phyloP scores from a whole-genome alignment of 768 basidiomycete genomes.

The Phylloporus rhodoxanthus region DNA sequence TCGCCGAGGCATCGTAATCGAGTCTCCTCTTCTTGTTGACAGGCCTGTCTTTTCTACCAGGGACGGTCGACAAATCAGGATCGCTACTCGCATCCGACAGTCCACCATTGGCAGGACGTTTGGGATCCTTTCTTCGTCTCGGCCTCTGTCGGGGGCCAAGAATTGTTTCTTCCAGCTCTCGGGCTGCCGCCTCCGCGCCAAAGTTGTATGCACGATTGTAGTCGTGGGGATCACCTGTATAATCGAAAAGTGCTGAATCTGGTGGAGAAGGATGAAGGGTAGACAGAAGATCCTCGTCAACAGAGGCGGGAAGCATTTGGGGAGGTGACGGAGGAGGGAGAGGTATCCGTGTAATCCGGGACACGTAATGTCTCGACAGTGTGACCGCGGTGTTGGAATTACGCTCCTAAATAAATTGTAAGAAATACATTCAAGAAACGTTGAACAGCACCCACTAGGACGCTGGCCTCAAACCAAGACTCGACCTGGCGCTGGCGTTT shows the following conservation, averaged over 20 bases:
- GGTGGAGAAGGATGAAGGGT: conserved; percentile 32
- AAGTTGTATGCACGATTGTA: conserved; percentile 20
- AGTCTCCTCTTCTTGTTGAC: conserved; percentile 60
- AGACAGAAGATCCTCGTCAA: conserved; percentile 34
- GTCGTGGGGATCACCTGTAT: conserved; percentile 20
- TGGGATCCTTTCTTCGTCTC: conserved; percentile 46
- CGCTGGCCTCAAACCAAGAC: conserved; percentile 64
- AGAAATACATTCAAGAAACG: neutral
- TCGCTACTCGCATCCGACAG: conserved; percentile 59
- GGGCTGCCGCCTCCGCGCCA: conserved; percentile 51
- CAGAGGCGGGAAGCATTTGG: conserved; percentile 23
- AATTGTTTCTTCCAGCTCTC: conserved; percentile 51
- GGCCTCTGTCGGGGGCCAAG: conserved; percentile 34
- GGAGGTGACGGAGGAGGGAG: conserved; percentile 37
- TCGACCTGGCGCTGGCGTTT: conserved; percentile 69
- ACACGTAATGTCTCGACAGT: conserved; percentile 32
- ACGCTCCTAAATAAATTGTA: conserved; percentile 49
- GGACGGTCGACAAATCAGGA: conserved; percentile 36
- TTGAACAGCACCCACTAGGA: conserved; percentile 42
- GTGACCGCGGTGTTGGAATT: conserved; percentile 54
- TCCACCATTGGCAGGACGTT: conserved; percentile 44
- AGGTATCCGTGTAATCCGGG: conserved; percentile 43
- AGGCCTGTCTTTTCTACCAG: conserved; percentile 38
- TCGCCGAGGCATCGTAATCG: conserved; percentile 35
- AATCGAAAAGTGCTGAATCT: conserved; percentile 28